A percentile compares a stretch with the other conserved stretches of the same genome.
phyloP scores from a whole-genome alignment of 73 alveolate species.

The Paramecium tetraurelia region DNA sequence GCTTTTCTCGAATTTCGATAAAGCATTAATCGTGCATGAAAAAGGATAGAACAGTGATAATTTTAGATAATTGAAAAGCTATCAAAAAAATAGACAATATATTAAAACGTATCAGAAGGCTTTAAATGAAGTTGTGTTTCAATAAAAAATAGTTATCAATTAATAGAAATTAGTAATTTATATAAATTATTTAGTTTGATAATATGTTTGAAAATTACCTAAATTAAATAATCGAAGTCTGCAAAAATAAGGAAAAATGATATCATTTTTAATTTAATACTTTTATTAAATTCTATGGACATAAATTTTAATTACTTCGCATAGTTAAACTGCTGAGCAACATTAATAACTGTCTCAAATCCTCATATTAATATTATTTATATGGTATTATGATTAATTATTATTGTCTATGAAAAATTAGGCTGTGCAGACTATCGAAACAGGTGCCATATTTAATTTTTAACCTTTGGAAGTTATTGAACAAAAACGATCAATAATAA shows the following conservation, averaged over 20 bases:
- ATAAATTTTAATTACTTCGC: too few relatives aligned
- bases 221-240: background rate
- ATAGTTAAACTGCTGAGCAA: background rate
- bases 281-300: background rate
- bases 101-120: conserved; percentile 36
- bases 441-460: background rate
- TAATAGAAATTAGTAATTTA: background rate
- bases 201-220: background rate
- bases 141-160: background rate
- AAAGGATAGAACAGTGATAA: conserved; percentile 26
- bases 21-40: conserved; percentile 78
- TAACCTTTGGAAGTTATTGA: background rate
- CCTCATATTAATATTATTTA: background rate
- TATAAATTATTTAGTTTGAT: background rate
- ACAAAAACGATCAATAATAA: background rate
- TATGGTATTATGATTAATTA: background rate
- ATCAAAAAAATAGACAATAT: conserved; percentile 17
- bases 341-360: background rate
- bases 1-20: conserved; percentile 88
- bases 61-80: conserved; percentile 34
- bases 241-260: background rate
- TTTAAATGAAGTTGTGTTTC: background rate
- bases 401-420: background rate
- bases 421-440: background rate
- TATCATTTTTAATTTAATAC: background rate